Evolutionary conservation across 768 basidiomycete species (phyloP).

Genomic region (Mycena capillaripes): DNA sequence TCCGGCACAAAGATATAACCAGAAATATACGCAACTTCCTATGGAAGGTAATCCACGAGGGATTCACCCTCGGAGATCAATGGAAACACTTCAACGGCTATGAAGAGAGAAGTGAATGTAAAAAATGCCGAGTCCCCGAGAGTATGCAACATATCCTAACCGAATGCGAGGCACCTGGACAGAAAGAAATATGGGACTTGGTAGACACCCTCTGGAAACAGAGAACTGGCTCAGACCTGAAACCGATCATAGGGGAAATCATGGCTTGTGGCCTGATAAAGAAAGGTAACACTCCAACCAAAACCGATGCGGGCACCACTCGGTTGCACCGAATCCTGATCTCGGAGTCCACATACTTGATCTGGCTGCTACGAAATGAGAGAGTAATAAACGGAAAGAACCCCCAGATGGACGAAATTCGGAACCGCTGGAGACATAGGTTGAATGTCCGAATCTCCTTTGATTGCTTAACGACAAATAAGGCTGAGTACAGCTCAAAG

Average conservation of each 20-base stretch:
- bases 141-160: conserved; percentile 9
- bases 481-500: not conserved
- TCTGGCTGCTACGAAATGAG: conserved; percentile 24
- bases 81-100: not conserved
- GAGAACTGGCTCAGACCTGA: not conserved
- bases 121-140: not conserved
- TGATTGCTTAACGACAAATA: not conserved
- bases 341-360: conserved; percentile 28
- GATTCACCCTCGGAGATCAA: not conserved
- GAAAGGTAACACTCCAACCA: not conserved
- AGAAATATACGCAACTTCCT: conserved; percentile 1
- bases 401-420: conserved; percentile 12
- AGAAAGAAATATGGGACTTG: not conserved
- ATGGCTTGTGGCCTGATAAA: conserved; percentile 24
- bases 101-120: not conserved
- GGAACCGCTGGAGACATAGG: conserved; percentile 30
- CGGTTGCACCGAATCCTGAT: conserved; percentile 16
- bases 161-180: not conserved
- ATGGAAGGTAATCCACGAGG: conserved; percentile 17
- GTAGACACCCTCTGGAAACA: not conserved
- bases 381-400: conserved; percentile 1
- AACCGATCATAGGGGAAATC: not conserved
- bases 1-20: conserved; percentile 3
- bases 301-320: not conserved
- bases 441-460: conserved; percentile 24